A percentile compares a stretch with the other conserved stretches of the same genome.
phyloP scores from a whole-genome alignment of 768 basidiomycete species.

The Serpula lacrymans region DNA sequence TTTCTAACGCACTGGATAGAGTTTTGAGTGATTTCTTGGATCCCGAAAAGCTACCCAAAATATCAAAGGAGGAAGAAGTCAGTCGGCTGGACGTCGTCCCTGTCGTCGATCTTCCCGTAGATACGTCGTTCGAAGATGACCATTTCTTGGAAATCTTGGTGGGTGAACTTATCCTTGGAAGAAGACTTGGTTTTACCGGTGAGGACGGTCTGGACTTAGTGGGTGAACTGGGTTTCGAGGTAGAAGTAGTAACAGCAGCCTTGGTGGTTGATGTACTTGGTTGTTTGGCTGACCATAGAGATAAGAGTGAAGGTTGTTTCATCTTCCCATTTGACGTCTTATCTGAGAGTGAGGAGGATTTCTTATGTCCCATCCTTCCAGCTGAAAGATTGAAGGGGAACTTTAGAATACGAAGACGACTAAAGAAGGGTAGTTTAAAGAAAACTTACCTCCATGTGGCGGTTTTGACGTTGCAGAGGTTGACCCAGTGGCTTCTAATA shows the following conservation, averaged over 20 bases:
- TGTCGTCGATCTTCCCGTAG: no score
- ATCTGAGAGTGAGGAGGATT: no score
- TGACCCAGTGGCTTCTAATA: no score
- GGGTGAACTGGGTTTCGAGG: slow-evolving; percentile 8
- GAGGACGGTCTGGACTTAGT: slow-evolving; percentile 17
- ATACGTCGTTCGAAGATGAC: no score
- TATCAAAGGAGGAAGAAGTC: no score
- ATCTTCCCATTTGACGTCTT: slow-evolving; percentile 13
- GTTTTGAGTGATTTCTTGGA: no score
- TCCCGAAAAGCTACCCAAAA: no score
- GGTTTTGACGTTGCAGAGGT: no score
- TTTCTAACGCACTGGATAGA: slow-evolving; percentile 66
- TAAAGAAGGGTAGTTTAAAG: no score
- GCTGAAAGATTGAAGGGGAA: slow-evolving; percentile 3
- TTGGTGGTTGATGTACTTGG: not conserved
- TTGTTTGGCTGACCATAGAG: slow-evolving; percentile 18
- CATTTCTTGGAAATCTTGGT: not conserved
- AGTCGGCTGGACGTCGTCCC: no score
- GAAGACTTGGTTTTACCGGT: slow-evolving; percentile 12
- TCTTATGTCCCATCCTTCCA: not conserved
- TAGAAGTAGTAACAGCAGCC: not conserved
- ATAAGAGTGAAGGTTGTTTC: slow-evolving; percentile 21
- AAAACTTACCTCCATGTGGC: no score
- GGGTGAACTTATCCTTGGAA: no score
- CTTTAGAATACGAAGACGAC: slow-evolving; percentile 12